Percentiles rank a stretch among this genome's conserved stretches.
Evolutionary conservation across 2,329 filamentous ascomycete species (phyloP).

Genomic region (Penicillium sp.): DNA sequence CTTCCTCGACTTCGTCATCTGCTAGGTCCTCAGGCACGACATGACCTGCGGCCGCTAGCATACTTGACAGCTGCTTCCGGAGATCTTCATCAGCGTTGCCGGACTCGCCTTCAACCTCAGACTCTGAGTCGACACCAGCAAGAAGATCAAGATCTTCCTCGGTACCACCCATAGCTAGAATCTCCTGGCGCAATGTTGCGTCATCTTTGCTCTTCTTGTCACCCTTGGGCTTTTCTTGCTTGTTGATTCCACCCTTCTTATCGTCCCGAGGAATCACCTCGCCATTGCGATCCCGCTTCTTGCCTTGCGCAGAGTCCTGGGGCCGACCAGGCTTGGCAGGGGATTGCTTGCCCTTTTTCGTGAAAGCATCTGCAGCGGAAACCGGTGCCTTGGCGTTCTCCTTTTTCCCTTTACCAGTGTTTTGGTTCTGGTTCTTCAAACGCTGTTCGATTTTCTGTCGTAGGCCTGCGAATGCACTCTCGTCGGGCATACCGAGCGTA

Average conservation of each 20-base stretch:
- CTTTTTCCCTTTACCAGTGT: conserved; percentile 31
- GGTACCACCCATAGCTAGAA: conserved; percentile 50
- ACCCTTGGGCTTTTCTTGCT: conserved; percentile 15
- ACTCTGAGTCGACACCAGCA: conserved; percentile 46
- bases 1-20: conserved; percentile 33
- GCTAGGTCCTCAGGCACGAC: conserved; percentile 36
- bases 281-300: conserved; percentile 49
- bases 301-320: conserved; percentile 35
- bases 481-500: conserved; percentile 34
- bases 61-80: conserved; percentile 42
- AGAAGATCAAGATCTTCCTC: conserved; percentile 51
- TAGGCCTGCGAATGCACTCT: conserved; percentile 42
- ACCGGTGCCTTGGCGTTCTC: conserved; percentile 31
- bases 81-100: conserved; percentile 37
- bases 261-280: conserved; percentile 43
- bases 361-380: conserved; percentile 18
- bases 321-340: conserved; percentile 23
- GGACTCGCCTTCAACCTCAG: conserved; percentile 43
- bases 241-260: conserved; percentile 28
- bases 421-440: conserved; percentile 37
- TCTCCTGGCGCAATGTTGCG: conserved; percentile 43
- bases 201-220: conserved; percentile 22
- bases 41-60: conserved; percentile 39
- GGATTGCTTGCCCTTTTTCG: conserved; percentile 29
- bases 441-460: conserved; percentile 45